Base-by-base conservation (phyloP, 2,329 filamentous ascomycete species). In the Geosmithia putterillii region DNA sequence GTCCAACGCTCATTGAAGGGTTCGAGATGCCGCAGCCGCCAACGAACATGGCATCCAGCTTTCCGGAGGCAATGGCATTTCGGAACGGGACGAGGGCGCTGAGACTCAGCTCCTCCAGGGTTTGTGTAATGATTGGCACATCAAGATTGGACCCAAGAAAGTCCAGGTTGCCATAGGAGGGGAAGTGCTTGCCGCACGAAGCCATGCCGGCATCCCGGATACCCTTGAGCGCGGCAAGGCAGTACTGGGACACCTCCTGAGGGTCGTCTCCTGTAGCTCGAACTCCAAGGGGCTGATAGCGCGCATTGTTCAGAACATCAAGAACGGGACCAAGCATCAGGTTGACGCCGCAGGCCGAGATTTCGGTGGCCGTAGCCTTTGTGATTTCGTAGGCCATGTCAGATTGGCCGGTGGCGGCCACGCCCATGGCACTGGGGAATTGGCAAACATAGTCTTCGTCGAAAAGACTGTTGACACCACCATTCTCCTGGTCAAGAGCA, bases 391-490 rank as follows among this genome's bases (percentile, higher is more conserved):
- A 94, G 6, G 90, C 86, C 44, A 96, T 69, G 10, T 92, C 79
- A 32, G 81, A 81, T 10, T 83, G 89, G 20, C 89, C 87, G 4
- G 89, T 88, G 19, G 92, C 92, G n/a, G 90, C 88, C 47, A 95
- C 74, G 12, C 89, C 90, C 90, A 98, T 96, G 48, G 90, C 86
- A 56, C 89, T 95, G 8, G 92, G 92, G 52, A 95, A 98, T 59
- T 96, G 92, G 51, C 87, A 88, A 52, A 96, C 90, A 58, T 89
- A 92, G 55, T 92, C 86, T 53, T 95, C 88, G 59, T 96, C 90
- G 56, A 94, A 95, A 2, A 96, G 74, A 63, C 87, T 95, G 66
- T 95, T 96, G 60, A 95, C 90, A 3, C 90, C 89, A 50, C 92
- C 92, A 77, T 98, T 96, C 61, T 98, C 92, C 59, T 98, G 92